phyloP scores from a whole-genome alignment of 2,329 filamentous ascomycete species.

The Penicillium sp. region DNA sequence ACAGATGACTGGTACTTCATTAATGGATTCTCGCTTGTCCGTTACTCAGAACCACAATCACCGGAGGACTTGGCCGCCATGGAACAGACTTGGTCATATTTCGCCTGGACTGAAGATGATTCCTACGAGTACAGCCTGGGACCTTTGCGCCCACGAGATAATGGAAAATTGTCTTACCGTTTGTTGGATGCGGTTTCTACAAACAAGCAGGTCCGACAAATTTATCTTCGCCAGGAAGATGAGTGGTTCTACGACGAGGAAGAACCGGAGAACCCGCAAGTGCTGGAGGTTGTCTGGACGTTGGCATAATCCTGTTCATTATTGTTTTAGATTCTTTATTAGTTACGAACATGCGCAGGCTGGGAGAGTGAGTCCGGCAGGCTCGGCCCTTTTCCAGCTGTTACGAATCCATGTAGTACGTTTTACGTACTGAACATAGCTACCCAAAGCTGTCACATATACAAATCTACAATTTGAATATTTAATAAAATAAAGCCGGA shows the following conservation, averaged over 20 bases:
- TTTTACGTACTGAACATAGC: not conserved
- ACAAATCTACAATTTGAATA: not conserved
- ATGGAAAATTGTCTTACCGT: constrained; percentile 52
- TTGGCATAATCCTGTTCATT: not conserved
- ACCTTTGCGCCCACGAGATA: constrained; percentile 42
- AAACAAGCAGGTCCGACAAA: constrained; percentile 48
- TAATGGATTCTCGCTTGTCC: constrained; percentile 58
- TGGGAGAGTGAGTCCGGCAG: not conserved
- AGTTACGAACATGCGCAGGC: not conserved
- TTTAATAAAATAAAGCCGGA: too few species aligned
- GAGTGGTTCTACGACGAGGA: constrained; percentile 1
- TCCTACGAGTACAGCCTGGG: constrained; percentile 53
- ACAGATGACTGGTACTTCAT: constrained; percentile 44
- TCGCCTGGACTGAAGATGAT: constrained; percentile 36
- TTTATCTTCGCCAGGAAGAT: constrained; percentile 47
- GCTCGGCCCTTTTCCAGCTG: not conserved
- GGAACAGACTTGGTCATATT: constrained; percentile 54
- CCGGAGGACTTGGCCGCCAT: constrained; percentile 45
- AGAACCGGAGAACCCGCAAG: constrained; percentile 6
- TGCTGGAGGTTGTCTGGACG: constrained; percentile 27
- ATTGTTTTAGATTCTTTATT: not conserved
- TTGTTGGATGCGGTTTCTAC: constrained; percentile 45
- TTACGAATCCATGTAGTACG: not conserved
- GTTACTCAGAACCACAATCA: constrained; percentile 43
- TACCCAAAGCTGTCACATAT: not conserved